Conservation (phyloP, 768 basidiomycete genomes). For the Rhizopogon sp. region DNA sequence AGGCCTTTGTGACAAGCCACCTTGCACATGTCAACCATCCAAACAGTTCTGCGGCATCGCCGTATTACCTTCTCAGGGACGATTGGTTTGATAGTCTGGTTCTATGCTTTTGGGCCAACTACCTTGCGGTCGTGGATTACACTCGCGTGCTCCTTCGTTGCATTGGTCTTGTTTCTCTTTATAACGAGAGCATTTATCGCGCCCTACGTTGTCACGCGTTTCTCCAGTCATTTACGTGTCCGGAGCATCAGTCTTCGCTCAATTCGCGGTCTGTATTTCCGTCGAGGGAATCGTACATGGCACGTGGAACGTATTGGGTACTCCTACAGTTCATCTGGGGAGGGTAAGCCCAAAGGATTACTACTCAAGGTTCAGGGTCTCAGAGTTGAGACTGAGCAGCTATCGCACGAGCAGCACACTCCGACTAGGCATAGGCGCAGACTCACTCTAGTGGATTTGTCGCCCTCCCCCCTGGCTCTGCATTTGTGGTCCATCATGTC, state of each 20-base stretch:
- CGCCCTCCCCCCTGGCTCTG: constrained; percentile 31
- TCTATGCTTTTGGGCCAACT: background rate
- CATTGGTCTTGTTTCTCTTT: constrained; percentile 50
- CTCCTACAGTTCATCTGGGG: constrained; percentile 47
- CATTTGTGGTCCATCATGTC: constrained; percentile 28
- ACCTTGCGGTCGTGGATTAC: constrained; percentile 31
- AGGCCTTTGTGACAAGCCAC: background rate
- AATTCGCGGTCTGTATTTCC: constrained; percentile 70
- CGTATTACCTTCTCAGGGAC: background rate
- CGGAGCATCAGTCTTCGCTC: constrained; percentile 74
- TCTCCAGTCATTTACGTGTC: constrained; percentile 59
- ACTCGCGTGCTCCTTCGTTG: constrained; percentile 44
- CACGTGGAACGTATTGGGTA: constrained; percentile 64
- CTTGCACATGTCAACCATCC: background rate
- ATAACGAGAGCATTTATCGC: constrained; percentile 61
- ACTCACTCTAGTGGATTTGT: constrained; percentile 36
- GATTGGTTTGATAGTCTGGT: background rate
- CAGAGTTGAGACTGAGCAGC: constrained; percentile 43
- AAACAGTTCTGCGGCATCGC: background rate
- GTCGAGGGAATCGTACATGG: constrained; percentile 47
- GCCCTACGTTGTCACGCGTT: constrained; percentile 55
- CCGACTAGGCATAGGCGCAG: constrained; percentile 30
- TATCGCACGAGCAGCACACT: constrained; percentile 13
- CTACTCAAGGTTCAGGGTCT: constrained; percentile 60
- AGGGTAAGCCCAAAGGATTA: constrained; percentile 48